Conservation (phyloP, 305 asterid genomes). For the Fraxinus ornus region DNA sequence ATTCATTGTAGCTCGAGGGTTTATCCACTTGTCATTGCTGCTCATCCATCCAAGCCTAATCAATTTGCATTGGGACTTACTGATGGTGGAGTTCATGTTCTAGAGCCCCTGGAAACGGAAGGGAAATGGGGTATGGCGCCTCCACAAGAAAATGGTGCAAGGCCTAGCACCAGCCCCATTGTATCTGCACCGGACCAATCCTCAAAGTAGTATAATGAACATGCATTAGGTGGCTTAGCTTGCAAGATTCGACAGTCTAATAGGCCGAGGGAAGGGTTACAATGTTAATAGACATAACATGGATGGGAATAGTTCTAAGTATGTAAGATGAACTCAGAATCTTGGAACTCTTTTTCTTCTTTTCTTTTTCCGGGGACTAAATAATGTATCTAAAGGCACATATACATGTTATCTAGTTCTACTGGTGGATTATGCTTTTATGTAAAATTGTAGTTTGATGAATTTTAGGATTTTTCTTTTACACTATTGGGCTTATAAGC, state of each 20-base stretch:
- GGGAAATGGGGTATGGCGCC: slow-evolving; percentile 31
- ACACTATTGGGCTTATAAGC: background rate
- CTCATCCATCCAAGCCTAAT: slow-evolving; percentile 36
- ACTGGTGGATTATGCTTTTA: background rate
- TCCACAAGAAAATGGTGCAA: slow-evolving; percentile 26
- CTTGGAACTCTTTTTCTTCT: background rate
- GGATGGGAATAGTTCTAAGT: background rate
- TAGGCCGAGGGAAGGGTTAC: background rate
- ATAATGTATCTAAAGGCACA: background rate
- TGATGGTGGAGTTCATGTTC: slow-evolving; percentile 34
- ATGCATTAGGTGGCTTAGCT: background rate
- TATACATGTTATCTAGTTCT: background rate
- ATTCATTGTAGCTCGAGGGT: slow-evolving; percentile 20
- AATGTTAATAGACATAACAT: background rate
- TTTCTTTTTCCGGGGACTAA: background rate
- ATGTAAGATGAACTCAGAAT: background rate
- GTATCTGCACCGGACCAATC: slow-evolving; percentile 25
- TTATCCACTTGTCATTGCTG: slow-evolving; percentile 30
- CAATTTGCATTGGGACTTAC: slow-evolving; percentile 36
- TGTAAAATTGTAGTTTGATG: background rate
- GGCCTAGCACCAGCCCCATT: slow-evolving; percentile 13
- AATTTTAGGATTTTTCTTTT: background rate
- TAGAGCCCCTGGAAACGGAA: slow-evolving; percentile 36
- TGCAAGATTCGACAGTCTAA: background rate
- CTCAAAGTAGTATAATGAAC: slow-evolving; percentile 17